phyloP scores from a whole-genome alignment of 192 early-diverging fungal genomes.

The Podila minutissima region DNA sequence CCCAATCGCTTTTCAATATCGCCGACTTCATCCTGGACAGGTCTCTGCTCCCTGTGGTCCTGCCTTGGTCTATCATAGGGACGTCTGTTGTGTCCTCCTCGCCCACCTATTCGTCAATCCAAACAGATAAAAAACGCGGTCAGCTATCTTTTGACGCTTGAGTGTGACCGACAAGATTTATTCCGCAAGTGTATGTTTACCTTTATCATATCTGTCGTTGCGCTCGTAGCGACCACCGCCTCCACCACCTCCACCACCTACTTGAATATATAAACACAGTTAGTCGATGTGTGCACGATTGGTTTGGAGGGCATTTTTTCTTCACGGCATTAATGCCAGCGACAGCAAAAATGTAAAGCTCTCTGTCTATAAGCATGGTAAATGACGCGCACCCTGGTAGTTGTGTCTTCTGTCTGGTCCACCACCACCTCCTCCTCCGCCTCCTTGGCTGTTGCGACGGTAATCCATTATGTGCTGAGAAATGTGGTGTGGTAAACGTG shows the following conservation, averaged over 20 bases:
- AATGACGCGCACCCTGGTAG: conserved; percentile 13
- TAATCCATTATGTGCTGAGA: conserved; percentile 23
- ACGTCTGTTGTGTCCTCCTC: conserved; percentile 25
- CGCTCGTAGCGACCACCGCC: conserved; percentile 31
- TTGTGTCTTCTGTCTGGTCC: conserved; percentile 41
- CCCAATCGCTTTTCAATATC: conserved; percentile 75
- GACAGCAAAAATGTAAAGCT: background rate
- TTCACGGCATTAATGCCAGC: background rate
- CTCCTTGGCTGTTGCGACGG: conserved; percentile 23
- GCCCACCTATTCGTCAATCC: background rate
- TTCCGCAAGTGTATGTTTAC: background rate
- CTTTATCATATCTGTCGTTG: conserved; percentile 19
- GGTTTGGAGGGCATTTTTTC: too few species aligned
- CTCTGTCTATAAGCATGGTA: background rate
- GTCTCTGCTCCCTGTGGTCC: conserved; percentile 39
- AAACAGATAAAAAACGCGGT: background rate
- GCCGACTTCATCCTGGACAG: conserved; percentile 58
- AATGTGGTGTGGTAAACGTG: background rate
- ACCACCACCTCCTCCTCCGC: conserved; percentile 26
- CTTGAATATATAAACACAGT: background rate
- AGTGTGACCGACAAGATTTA: background rate
- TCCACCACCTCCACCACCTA: conserved; percentile 18
- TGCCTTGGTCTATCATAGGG: conserved; percentile 39
- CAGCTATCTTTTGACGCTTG: background rate
- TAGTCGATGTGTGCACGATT: background rate